These are phyloP conservation scores for Monosporascus sp. DNA, from an alignment of 2,329 filamentous ascomycete species.

Conservation along the genomic window DNA sequence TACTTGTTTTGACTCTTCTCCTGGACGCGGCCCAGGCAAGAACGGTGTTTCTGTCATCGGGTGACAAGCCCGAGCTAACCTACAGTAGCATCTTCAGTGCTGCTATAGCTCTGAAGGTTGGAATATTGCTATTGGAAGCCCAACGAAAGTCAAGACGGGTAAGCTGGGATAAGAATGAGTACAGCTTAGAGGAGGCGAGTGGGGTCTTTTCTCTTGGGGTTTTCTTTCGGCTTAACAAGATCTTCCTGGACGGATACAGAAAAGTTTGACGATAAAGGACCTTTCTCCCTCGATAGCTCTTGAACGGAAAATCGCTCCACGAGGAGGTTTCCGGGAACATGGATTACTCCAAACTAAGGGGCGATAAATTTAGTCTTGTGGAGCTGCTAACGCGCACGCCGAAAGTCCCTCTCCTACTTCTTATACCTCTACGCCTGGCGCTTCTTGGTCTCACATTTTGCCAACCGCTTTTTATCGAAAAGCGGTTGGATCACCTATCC, in stretches of 20 bases:
- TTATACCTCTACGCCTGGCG: slow-evolving; percentile 31
- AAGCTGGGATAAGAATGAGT: slow-evolving; percentile 29
- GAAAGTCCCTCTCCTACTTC: slow-evolving; percentile 26
- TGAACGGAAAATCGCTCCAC: slow-evolving; percentile 15
- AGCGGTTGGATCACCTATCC: slow-evolving; percentile 28
- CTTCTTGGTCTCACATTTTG: slow-evolving; percentile 36
- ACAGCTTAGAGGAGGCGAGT: slow-evolving; percentile 31
- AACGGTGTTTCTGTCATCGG: slow-evolving; percentile 33
- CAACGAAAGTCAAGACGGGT: slow-evolving; percentile 33
- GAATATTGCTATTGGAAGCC: slow-evolving; percentile 33
- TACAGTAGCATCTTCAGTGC: slow-evolving; percentile 30
- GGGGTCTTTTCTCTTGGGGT: slow-evolving; percentile 24
- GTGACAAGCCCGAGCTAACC: slow-evolving; percentile 6
- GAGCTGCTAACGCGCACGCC: slow-evolving; percentile 25
- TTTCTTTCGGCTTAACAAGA: slow-evolving; percentile 26
- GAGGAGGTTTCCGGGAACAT: slow-evolving; percentile 4
- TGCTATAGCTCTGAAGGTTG: slow-evolving; percentile 28
- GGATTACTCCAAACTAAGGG: slow-evolving; percentile 6
- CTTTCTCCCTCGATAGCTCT: slow-evolving; percentile 22
- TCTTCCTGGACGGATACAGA: slow-evolving; percentile 26
- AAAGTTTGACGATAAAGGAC: slow-evolving; percentile 25
- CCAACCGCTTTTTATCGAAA: slow-evolving; percentile 37
- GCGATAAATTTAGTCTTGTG: slow-evolving; percentile 21
- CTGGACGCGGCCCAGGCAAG: slow-evolving; percentile 37
- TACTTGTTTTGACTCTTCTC: slow-evolving; percentile 38